Evolutionary conservation across 2,329 filamentous ascomycete species (phyloP), one percentile per base, ranked within the genome.

Genomic region (Fonsecaea erecta): DNA sequence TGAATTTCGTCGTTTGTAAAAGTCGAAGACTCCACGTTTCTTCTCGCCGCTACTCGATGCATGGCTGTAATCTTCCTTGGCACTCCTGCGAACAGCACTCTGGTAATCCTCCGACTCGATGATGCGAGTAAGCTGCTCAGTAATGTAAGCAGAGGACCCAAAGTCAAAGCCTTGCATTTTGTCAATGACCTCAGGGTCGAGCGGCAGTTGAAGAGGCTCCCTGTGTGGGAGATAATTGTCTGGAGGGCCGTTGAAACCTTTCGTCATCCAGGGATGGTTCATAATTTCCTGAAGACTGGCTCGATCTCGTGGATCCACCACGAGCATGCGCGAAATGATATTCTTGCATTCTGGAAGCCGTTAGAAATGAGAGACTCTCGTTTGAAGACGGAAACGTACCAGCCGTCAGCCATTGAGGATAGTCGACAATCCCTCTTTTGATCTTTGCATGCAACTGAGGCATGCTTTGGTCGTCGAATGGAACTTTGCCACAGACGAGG

Each of bases 91-190:
- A n/a, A 96, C 83, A 5, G 92, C 93, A 64, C 89, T 87, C 73
- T 96, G 92, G 72, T 99, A 99, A 46, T 98, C 94, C 6, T 96
- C 93, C 0, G 93, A 97, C 73, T 96, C 91, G 66, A 99, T 86
- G n/a, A 93, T 86, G 68, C 90, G 91, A 9, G 88, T 91, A 51
- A 99, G 84, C 75, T 97, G 92, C 2, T 86, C 81, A 63, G 86
- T 89, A 74, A 99, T 97, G 63, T 87, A 86, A 60, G 97, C 93
- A 1, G 92, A 85, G 0, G 92, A 85, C 0, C 95, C 95, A 80
- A 98, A 99, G 77, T 98, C 96, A 77, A 99, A 99, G 1, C 95
- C 95, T 26, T 93, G 96, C 95, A 99, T 99, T 71, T 91, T 93
- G 55, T 92, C 87, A 63, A 99, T 86, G 3, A 98, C 89, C 51